Conservation (phyloP, 2,329 filamentous ascomycete genomes). For the Alternaria solani region DNA sequence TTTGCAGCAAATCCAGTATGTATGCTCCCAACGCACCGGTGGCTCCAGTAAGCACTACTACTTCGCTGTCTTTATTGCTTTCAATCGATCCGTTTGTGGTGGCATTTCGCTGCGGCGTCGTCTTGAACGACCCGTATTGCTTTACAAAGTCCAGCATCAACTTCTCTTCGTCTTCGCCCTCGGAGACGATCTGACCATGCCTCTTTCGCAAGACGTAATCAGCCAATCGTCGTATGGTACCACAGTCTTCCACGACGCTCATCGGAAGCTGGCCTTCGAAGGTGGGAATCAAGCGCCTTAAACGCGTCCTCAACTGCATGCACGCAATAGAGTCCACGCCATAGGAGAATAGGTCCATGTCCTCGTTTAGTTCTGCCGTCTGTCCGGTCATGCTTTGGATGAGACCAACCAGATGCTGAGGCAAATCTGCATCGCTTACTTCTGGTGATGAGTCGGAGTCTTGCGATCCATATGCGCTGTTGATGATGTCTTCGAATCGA, state of each 20-base stretch:
- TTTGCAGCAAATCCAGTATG: conserved; percentile 57
- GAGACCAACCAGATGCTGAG: conserved; percentile 28
- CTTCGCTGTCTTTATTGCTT: conserved; percentile 11
- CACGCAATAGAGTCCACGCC: conserved; percentile 69
- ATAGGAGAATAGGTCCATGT: conserved; percentile 64
- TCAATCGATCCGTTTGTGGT: conserved; percentile 7
- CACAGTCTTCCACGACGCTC: conserved; percentile 68
- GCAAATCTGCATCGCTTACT: conserved; percentile 40
- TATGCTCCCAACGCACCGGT: conserved; percentile 63
- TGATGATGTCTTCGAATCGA: conserved; percentile 58
- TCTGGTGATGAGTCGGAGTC: conserved; percentile 21
- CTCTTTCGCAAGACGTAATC: conserved; percentile 52
- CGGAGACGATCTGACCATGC: conserved; percentile 44
- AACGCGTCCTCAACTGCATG: conserved; percentile 59
- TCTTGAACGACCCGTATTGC: conserved; percentile 57
- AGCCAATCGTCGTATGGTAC: conserved; percentile 57
- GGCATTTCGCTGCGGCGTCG: conserved; percentile 2
- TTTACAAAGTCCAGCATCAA: conserved; percentile 59
- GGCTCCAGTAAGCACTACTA: conserved; percentile 57
- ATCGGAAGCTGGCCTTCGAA: conserved; percentile 56
- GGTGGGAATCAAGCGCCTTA: conserved; percentile 49
- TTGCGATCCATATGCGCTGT: conserved; percentile 53
- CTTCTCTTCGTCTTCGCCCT: conserved; percentile 48
- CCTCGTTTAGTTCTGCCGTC: conserved; percentile 35
- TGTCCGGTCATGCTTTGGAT: conserved; percentile 35